Conservation (phyloP, 1,139 yeast genomes). For the Debaryomyces psychrophilus region DNA sequence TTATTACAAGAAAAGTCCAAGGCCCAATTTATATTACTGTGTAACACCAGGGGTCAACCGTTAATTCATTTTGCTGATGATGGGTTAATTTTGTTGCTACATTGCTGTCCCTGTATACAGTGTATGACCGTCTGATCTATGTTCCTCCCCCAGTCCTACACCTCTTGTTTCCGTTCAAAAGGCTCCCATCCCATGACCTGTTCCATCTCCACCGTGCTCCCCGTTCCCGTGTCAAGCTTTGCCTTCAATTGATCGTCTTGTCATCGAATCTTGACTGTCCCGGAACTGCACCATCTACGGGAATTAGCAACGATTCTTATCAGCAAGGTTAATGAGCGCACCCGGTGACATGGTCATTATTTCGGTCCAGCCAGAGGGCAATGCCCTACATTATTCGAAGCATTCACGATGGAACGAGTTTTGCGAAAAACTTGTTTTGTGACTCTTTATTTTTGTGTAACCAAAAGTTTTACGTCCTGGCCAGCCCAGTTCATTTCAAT, state of each 20-base stretch:
- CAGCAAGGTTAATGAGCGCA: neutral
- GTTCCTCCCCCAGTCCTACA: neutral
- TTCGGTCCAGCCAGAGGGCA: neutral
- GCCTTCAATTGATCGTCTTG: neutral
- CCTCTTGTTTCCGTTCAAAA: neutral
- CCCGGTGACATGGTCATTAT: neutral
- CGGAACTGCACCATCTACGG: neutral
- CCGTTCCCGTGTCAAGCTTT: neutral
- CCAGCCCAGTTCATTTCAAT: neutral
- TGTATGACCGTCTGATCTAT: neutral
- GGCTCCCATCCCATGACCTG: neutral
- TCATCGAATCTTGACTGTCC: neutral
- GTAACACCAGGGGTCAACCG: conserved; percentile 5
- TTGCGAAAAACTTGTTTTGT: neutral
- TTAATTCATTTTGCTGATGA: conserved; percentile 4
- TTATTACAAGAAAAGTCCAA: conserved; percentile 2
- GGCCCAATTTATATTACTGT: conserved; percentile 5
- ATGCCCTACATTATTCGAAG: neutral
- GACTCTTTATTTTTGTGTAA: conserved; percentile 17
- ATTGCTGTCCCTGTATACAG: conserved; percentile 12
- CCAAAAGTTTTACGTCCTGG: conserved; percentile 11
- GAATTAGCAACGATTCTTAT: conserved; percentile 1
- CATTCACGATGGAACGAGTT: neutral
- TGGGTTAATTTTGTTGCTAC: conserved; percentile 8
- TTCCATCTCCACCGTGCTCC: neutral